Evolutionary conservation across 768 basidiomycete species (phyloP).

Genomic region (Russula sp.): DNA sequence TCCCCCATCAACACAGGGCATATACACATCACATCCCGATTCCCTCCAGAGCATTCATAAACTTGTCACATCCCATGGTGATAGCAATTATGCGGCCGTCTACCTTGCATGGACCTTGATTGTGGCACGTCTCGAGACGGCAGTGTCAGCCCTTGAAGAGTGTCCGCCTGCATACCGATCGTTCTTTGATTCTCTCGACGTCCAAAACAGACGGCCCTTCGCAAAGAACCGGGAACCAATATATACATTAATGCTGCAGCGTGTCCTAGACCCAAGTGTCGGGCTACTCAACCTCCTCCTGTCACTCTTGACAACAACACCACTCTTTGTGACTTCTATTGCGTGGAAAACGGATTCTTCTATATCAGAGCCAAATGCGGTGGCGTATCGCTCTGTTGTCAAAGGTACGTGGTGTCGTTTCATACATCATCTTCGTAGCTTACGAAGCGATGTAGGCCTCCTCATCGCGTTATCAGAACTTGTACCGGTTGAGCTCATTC

Average conservation of each 20-base stretch:
- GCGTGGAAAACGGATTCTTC: slow-evolving; percentile 69
- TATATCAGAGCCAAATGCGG: slow-evolving; percentile 71
- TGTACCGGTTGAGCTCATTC: slow-evolving; percentile 70
- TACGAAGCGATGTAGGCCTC: slow-evolving; percentile 52
- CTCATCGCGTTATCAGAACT: slow-evolving; percentile 72
- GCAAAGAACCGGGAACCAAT: slow-evolving; percentile 58
- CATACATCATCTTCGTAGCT: slow-evolving; percentile 2
- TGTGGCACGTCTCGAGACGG: slow-evolving; percentile 57
- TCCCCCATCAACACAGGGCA: slow-evolving; percentile 45
- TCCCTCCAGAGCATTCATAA: slow-evolving; percentile 66
- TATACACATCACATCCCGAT: slow-evolving; percentile 61
- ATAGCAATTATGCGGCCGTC: slow-evolving; percentile 64
- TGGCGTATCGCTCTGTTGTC: slow-evolving; percentile 75
- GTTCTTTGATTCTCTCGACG: slow-evolving; percentile 54
- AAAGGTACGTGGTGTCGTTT: slow-evolving; percentile 56
- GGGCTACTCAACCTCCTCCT: slow-evolving; percentile 59
- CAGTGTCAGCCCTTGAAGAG: slow-evolving; percentile 47
- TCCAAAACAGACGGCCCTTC: slow-evolving; percentile 41
- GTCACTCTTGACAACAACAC: slow-evolving; percentile 61
- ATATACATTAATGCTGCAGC: slow-evolving; percentile 55
- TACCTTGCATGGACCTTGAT: slow-evolving; percentile 86
- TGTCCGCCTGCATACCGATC: slow-evolving; percentile 52
- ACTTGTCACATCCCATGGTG: slow-evolving; percentile 55
- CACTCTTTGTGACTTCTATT: slow-evolving; percentile 69
- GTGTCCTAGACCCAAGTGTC: slow-evolving; percentile 54